Evolutionary conservation across 805 yeast species (phyloP), one percentile per base, ranked within the genome.

Genomic region (Cyberlindnera meyerae): DNA sequence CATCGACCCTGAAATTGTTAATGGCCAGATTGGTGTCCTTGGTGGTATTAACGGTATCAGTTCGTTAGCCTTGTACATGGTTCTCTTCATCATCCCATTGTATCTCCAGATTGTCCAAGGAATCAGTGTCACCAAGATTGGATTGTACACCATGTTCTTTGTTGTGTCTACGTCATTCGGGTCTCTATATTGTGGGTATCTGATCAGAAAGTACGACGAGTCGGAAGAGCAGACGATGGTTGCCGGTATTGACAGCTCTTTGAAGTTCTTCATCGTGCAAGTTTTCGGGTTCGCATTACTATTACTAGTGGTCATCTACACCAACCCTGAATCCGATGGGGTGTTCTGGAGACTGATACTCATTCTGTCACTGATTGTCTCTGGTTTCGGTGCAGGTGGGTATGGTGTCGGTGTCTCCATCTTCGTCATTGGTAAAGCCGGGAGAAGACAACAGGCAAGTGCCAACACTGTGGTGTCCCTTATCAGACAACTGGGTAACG

Each of bases 381-480:
- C 54, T 7, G 70, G 72, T 2, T 39, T 59, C 6, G 71, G 72
- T 2, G 60, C 59, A 36, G 74, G 74, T 20, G 59, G 63, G 14
- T 65, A 63, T 35, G 40, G 61, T 25, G 72, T 67, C 15, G 61
- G 68, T 15, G 44, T 65, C 8, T 42, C 63, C 27, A 56, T 68
- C 25, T 54, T 64, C 33, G 63, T 62, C 20, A 65, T 69, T 29
- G 72, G 66, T 1, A 59, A 56, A 30, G 72, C 63, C 21, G 72
- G 72, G 8, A 42, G 51, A 17, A 57, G 55, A 29, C 60, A 61
- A 11, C 73, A 69, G 41, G 73, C 73, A 2, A 49, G 65, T 26
- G 68, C 69, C 12, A 66, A 68, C 11, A 69, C 73, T 13, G 68
- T 65, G 58, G 67, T 62, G 25, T 68, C 66, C 32, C 51, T 68